Percentiles rank a stretch among this genome's conserved stretches.
These are phyloP conservation scores for Orbilia javanica DNA, from an alignment of 2,329 filamentous ascomycete genomes.

Conservation along the genomic window DNA sequence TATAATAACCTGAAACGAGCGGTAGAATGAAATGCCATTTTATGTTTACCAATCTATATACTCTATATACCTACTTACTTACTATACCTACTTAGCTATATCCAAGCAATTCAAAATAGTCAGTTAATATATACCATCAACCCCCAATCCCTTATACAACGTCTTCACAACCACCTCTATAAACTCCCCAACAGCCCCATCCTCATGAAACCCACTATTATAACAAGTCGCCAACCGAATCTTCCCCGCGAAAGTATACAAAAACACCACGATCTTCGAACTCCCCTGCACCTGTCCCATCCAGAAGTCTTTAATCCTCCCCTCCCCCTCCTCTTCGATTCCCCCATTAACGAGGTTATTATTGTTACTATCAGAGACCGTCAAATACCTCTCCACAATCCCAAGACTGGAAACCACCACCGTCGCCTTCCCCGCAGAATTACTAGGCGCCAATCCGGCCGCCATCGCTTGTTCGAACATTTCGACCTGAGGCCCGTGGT, in stretches of 20 bases:
- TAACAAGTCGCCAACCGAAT: conserved; percentile 6
- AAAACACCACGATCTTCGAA: not conserved
- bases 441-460: not conserved
- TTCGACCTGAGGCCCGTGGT: not conserved
- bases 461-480: not conserved
- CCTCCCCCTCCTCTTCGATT: not conserved
- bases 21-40: not conserved
- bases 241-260: conserved; percentile 13
- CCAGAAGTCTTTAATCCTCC: conserved; percentile 5
- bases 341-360: too few relatives aligned
- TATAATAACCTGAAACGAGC: conserved; percentile 5
- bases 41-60: not conserved
- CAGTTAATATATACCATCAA: not conserved
- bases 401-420: not conserved
- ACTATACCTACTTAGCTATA: too few relatives aligned
- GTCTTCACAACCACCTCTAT: not conserved
- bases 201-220: conserved; percentile 14
- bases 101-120: too few relatives aligned
- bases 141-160: not conserved
- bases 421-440: not conserved
- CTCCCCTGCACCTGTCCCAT: not conserved
- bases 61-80: too few relatives aligned
- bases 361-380: not conserved
- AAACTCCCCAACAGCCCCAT: not conserved
- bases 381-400: conserved; percentile 16